Evolutionary conservation across 371 early-diverging fungal genomes (phyloP).

Genomic region (Gilbertella persicaria): DNA sequence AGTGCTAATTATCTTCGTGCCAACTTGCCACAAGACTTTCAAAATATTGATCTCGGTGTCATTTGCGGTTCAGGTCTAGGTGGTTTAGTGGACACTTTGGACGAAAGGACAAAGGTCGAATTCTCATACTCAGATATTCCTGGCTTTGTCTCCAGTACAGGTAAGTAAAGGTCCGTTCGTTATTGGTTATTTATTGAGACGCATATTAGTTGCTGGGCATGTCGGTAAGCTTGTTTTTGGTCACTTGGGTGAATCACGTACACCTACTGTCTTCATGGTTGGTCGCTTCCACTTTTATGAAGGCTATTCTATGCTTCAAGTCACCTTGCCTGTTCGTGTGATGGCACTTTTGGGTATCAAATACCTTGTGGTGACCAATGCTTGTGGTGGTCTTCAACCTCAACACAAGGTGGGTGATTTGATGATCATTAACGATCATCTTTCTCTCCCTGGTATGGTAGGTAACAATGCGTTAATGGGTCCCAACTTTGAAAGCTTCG

Average conservation of each 20-base stretch:
- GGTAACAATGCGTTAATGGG: slow-evolving; percentile 87
- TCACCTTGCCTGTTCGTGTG: slow-evolving; percentile 88
- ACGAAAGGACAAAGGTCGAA: slow-evolving; percentile 56
- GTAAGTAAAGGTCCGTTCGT: slow-evolving; percentile 38
- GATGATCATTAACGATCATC: slow-evolving; percentile 87
- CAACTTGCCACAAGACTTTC: slow-evolving; percentile 36
- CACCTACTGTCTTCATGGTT: slow-evolving; percentile 81
- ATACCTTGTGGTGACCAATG: slow-evolving; percentile 87
- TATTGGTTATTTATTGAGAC: too few relatives aligned
- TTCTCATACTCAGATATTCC: slow-evolving; percentile 86
- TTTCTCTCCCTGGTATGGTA: slow-evolving; percentile 82
- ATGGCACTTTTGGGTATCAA: slow-evolving; percentile 83
- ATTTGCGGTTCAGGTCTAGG: slow-evolving; percentile 94
- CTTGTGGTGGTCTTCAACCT: slow-evolving; percentile 89
- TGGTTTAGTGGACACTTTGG: slow-evolving; percentile 79
- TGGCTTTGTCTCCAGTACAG: slow-evolving; percentile 84
- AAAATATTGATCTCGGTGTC: slow-evolving; percentile 69
- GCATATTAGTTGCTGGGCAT: slow-evolving; percentile 89
- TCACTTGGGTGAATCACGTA: slow-evolving; percentile 67
- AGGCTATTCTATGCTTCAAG: slow-evolving; percentile 78
- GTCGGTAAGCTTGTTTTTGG: slow-evolving; percentile 93
- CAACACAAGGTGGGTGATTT: slow-evolving; percentile 85
- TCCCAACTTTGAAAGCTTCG: slow-evolving; percentile 81
- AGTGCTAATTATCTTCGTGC: slow-evolving; percentile 28
- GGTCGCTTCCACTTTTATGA: slow-evolving; percentile 90